Evolutionary conservation across 108 stramenopile species (phyloP), one percentile per base, ranked within the genome.

Genomic region (Nitzschia sp.): DNA sequence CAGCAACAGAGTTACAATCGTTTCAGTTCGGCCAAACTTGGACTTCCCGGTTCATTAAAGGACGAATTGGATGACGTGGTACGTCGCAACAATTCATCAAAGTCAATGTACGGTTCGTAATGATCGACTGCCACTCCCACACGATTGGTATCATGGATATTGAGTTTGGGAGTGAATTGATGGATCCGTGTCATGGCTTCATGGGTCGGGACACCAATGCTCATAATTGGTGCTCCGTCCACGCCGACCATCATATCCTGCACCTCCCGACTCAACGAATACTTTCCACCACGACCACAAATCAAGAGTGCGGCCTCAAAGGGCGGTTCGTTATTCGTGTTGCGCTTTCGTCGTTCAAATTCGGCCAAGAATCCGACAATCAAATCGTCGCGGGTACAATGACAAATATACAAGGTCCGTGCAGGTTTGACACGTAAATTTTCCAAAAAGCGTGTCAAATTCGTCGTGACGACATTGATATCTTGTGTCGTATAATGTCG

Each of bases 371-470:
- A 93, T 50, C 96, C 96, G 13, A 98, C 68, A 33, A 97, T 89
- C 29, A 96, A 81, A 75, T 97, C 97, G 55, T 87, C 70, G 36
- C 98, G 76, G 17, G 95, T 92, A 16, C 82, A 85, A 69, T 98
- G 98, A 57, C 96, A 96, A 53, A 98, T 82, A 68, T 96, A 98
- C 27, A 97, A 76, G 38, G 96, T 97, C 23, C 93, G 76, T 2
- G 81, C 44, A 6, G 70, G 81, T 71, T 92, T 91, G 6, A 75
- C 62, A 13, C 92, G 59, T 33, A 97, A 77, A 69, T 97, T 96
- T 58, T 92, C 81, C 67, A 98, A 72, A 63, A 98, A 97, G 1
- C 90, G 76, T 16, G 70, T 73, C 19, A 98, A 74, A 29, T 81
- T 82, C 16, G 96, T 97, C 5, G 96, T 92, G 21, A 98, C 95